Evolutionary conservation across 768 basidiomycete genomes (phyloP), one percentile per base, ranked within the genome.

Genomic region (Leucosporidium scottii): DNA sequence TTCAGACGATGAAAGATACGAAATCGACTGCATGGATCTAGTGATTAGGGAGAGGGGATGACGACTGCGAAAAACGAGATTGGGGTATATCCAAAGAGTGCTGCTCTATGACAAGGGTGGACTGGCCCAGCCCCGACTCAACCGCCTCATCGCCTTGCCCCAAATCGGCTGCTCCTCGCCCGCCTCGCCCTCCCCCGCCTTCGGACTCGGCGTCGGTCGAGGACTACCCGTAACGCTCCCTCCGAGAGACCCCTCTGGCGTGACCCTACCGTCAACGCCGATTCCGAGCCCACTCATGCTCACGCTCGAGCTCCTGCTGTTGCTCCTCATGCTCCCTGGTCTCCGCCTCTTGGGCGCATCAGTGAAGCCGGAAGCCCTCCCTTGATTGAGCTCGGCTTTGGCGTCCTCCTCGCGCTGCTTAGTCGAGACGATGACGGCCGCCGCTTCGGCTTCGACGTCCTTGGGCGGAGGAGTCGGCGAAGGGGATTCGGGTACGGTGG

Each of bases 331-430:
- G 12, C 27, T 28, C 30, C 48, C 59, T 20, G 59, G 48, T 18
- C 59, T 27, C 60, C 13, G 28, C 27, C 67, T 25, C 44, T 50
- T 57, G 5, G 20, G 30, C 39, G 64, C 84, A 75, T 93, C 91
- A 1, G 91, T 92, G 77, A 90, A 91, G 21, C 90, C 89, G 51
- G 88, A 82, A 30, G 81, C 78, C 4, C 81, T 82, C 1, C 91
- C 92, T 73, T 86, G 87, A 17, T 88, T 86, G 62, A 93, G 83
- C 75, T 90, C 89, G 7, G 82, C 85, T 64, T 86, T 86, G 53
- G 90, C 80, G 61, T 79, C 81, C 44, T 85, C 84, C 75, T 94
- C 91, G 62, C 87, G 86, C 25, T 86, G 86, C 76, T 93, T 91
- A 30, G 91, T 81, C n/a, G 84, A 86, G 13, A 86, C 87, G 56